Base-by-base conservation (phyloP, 1,284 basidiomycete genomes). In the Hymenochaete sp. region DNA sequence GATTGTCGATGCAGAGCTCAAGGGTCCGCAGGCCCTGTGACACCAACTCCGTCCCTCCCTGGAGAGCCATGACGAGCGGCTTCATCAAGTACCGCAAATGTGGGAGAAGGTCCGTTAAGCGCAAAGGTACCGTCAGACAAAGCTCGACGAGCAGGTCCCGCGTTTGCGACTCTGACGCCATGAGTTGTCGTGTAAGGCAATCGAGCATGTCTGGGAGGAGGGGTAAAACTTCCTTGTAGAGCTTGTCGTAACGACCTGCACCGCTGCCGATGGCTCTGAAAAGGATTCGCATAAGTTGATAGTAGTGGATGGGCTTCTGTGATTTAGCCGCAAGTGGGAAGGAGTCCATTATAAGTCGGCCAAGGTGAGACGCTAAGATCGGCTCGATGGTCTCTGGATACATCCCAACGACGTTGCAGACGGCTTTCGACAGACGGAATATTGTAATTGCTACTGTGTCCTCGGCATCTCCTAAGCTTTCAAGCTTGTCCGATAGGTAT, bases 1-100 rank as follows among this genome's bases (percentile, higher is more conserved):
- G 74, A 59, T 98, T 99, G 70, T 99, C 97, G 60, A 99, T 97
- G 66, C 95, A 98, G n/a, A 99, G 73, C 64, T 99, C 97, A 49
- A 99, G 77, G 0, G 96, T 98, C 4, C 97, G 81, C 26, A 99
- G 70, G 35, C 96, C 96, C 67, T 99, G 96, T 36, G 91, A 86
- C 48, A 98, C 88, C 40, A 98, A 78, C 50, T 99, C 95, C 3
- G 85, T 76, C 31, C 77, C 78, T 18, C 92, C 93, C 51, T 87
- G 82, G 38, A 99, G 70, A 8, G 96, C 93, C 41, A 96, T 72
- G 0, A 95, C 92, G 32, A 99, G 74, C 0, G 96, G 96, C 56
- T 92, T 88, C 95, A 98, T 98, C 50, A 99, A 74, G 61, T 97
- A 96, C 26, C 82, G 82, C 25, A 99, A 77, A 67, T 97, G 93